A percentile compares a stretch with the other conserved stretches of the same genome.
These are phyloP conservation scores for Chrysanthemum makinoi DNA, from an alignment of 129 eudicot species.

Conservation along the genomic window DNA sequence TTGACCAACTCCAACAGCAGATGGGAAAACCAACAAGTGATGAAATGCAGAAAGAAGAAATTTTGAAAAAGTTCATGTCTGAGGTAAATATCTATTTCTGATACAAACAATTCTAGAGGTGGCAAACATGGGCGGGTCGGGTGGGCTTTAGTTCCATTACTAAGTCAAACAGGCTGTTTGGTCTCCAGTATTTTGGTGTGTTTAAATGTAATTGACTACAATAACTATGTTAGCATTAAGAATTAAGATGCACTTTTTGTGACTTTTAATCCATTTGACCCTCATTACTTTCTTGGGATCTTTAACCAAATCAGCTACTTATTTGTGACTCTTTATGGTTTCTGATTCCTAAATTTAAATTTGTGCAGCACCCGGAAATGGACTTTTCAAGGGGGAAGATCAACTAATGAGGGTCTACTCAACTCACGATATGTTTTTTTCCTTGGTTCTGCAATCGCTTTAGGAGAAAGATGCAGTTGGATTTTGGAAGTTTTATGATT, in stretches of 20 bases:
- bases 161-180: no score
- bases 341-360: conserved; percentile 6
- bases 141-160: no score
- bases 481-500: neutral
- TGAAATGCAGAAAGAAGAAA: conserved; percentile 78
- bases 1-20: conserved; percentile 76
- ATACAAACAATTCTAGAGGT: neutral
- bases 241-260: no score
- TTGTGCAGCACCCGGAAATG: conserved; percentile 84
- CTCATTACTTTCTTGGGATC: no score
- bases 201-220: no score
- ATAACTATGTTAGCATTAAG: no score
- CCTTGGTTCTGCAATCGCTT: neutral
- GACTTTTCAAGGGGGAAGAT: conserved; percentile 74
- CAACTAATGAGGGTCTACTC: conserved; percentile 11
- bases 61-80: conserved; percentile 72
- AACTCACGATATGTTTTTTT: neutral
- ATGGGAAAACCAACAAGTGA: conserved; percentile 75
- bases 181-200: no score
- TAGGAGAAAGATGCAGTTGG: neutral
- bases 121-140: no score
- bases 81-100: conserved; percentile 35
- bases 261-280: no score
- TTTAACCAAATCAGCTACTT: no score
- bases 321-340: neutral